These are phyloP conservation scores for Naematelia aurantialba DNA, from an alignment of 768 basidiomycete species.

Conservation along the genomic window DNA sequence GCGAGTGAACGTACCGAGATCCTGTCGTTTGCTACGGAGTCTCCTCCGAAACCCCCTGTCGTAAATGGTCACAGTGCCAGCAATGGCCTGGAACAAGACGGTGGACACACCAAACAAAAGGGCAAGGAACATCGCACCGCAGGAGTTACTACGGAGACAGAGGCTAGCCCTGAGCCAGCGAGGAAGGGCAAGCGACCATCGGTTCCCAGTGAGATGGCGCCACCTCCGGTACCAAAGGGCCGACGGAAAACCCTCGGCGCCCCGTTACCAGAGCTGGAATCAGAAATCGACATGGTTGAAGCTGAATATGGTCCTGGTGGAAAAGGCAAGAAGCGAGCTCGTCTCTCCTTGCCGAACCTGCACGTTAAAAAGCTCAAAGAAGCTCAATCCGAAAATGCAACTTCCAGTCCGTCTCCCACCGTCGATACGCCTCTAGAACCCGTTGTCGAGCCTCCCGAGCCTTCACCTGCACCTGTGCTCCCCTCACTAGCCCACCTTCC, in stretches of 20 bases:
- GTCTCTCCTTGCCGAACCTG: conserved; percentile 17
- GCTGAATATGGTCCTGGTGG: not conserved
- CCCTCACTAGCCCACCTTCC: conserved; percentile 39
- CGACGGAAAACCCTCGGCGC: conserved; percentile 5
- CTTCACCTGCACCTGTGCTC: conserved; percentile 18
- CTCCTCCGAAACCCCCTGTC: not conserved
- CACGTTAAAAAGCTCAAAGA: conserved; percentile 5
- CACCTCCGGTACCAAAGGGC: conserved; percentile 8
- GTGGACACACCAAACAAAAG: conserved; percentile 4
- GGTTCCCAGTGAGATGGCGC: not conserved
- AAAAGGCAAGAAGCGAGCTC: conserved; percentile 25
- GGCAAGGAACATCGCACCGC: conserved; percentile 9
- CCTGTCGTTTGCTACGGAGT: conserved; percentile 13
- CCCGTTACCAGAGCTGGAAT: not conserved
- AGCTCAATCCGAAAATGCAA: conserved; percentile 9
- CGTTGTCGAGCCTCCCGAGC: conserved; percentile 4
- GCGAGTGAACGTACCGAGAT: conserved; percentile 36
- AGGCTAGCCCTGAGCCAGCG: not conserved
- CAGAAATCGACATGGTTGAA: not conserved
- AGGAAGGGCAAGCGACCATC: not conserved
- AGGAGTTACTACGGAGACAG: conserved; percentile 1
- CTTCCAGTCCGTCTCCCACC: conserved; percentile 17
- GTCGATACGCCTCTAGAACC: conserved; percentile 13
- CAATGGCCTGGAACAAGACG: conserved; percentile 20
- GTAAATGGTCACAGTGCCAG: too few relatives aligned